Evolutionary conservation across 192 early-diverging fungal genomes (phyloP).

Genomic region (Pilaira anomala): DNA sequence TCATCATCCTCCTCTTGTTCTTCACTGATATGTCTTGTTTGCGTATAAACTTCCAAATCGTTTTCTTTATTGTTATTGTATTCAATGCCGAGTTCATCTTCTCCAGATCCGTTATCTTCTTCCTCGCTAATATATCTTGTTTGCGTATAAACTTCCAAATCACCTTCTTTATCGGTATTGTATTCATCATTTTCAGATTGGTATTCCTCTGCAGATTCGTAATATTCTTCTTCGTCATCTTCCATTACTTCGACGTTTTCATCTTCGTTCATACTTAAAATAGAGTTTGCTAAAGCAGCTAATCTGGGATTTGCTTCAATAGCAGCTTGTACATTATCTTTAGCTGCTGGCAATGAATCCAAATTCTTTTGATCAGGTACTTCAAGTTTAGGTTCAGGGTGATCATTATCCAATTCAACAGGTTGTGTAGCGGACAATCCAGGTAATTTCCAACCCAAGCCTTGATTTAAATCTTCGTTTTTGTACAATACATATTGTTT

Average conservation of each 20-base stretch:
- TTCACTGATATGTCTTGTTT: too few species aligned
- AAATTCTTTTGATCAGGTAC: not conserved
- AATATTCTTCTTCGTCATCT: slow-evolving; percentile 5
- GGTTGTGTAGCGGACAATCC: slow-evolving; percentile 19
- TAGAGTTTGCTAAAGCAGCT: slow-evolving; percentile 9
- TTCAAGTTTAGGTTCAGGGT: too few species aligned
- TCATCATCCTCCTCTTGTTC: slow-evolving; percentile 47
- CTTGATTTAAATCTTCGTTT: slow-evolving; percentile 62
- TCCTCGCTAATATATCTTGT: too few species aligned
- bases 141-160: too few species aligned
- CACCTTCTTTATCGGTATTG: too few species aligned
- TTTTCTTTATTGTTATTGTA: too few species aligned
- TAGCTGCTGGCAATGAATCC: too few species aligned
- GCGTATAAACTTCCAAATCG: too few species aligned
- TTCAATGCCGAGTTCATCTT: too few species aligned
- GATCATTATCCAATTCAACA: slow-evolving; percentile 9
- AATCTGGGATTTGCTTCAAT: slow-evolving; percentile 11
- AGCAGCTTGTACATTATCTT: slow-evolving; percentile 14
- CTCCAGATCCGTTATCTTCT: too few species aligned
- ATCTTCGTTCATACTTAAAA: not conserved
- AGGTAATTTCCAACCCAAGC: slow-evolving; percentile 64
- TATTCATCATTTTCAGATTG: too few species aligned
- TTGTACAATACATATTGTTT: slow-evolving; percentile 84
- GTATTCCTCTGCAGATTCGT: too few species aligned
- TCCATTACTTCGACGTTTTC: not conserved